phyloP scores from a whole-genome alignment of 768 basidiomycete species.

The Pisolithus sp. region DNA sequence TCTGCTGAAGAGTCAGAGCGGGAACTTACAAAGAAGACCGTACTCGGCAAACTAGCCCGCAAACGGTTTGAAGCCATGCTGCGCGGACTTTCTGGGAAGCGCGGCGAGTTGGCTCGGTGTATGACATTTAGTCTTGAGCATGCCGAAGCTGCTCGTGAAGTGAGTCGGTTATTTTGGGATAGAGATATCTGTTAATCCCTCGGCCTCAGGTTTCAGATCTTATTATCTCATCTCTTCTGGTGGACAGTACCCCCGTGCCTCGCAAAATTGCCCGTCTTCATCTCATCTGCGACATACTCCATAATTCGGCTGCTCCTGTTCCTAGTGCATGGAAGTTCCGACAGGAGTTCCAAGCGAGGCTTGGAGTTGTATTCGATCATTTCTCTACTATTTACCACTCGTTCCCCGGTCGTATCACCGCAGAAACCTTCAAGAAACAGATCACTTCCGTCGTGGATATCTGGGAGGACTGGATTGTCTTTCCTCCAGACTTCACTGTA shows the following conservation, averaged over 20 bases:
- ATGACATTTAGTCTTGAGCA: constrained; percentile 98
- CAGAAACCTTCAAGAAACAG: constrained; percentile 93
- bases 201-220: constrained; percentile 73
- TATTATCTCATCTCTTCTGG: constrained; percentile 80
- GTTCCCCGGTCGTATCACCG: constrained; percentile 93
- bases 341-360: constrained; percentile 83
- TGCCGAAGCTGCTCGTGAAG: constrained; percentile 93
- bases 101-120: constrained; percentile 87
- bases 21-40: constrained; percentile 71
- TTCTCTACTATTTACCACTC: constrained; percentile 90
- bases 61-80: constrained; percentile 88
- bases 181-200: constrained; percentile 1
- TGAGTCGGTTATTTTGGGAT: constrained; percentile 24
- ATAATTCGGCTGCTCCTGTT: constrained; percentile 90
- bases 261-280: constrained; percentile 93
- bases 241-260: constrained; percentile 94
- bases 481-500: constrained; percentile 77
- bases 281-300: constrained; percentile 94
- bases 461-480: constrained; percentile 99
- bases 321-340: constrained; percentile 98
- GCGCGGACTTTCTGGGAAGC: constrained; percentile 74
- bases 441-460: constrained; percentile 86
- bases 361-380: constrained; percentile 95
- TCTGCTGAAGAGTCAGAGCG: constrained; percentile 91
- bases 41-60: constrained; percentile 72